A percentile compares a stretch with the other conserved stretches of the same genome.
These are phyloP conservation scores for Talaromyces sp. DNA, from an alignment of 2,329 filamentous ascomycete genomes.

Conservation along the genomic window DNA sequence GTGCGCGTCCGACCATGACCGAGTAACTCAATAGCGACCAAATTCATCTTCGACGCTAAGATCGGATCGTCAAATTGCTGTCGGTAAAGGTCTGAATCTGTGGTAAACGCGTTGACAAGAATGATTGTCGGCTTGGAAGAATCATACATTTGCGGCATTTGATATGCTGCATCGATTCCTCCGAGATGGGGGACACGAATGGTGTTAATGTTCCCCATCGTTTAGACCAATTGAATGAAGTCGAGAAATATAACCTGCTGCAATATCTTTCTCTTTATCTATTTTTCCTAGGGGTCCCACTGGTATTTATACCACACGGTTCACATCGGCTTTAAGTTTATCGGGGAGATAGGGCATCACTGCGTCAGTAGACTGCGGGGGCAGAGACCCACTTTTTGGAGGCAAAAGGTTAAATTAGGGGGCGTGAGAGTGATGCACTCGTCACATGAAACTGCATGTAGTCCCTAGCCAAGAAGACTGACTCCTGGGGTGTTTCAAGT, in stretches of 20 bases:
- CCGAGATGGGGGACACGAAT: constrained; percentile 54
- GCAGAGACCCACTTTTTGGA: background rate
- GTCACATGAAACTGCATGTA: no score
- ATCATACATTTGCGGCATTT: constrained; percentile 52
- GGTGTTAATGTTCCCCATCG: constrained; percentile 32
- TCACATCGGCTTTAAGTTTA: background rate
- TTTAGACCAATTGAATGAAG: background rate
- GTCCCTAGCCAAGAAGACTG: no score
- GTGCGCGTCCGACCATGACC: constrained; percentile 56
- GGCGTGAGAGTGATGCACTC: no score
- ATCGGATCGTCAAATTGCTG: constrained; percentile 42
- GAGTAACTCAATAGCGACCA: constrained; percentile 58
- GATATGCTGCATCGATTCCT: constrained; percentile 53
- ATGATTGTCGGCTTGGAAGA: constrained; percentile 55
- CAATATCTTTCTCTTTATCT: no score
- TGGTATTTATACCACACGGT: constrained; percentile 1
- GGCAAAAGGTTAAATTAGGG: constrained; percentile 11
- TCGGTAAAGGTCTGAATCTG: constrained; percentile 49
- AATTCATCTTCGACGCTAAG: constrained; percentile 47
- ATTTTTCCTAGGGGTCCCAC: background rate
- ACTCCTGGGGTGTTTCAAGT: no score
- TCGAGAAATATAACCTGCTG: background rate
- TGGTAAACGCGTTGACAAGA: constrained; percentile 56
- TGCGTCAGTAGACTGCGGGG: background rate
- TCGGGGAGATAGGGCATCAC: constrained; percentile 4